These are phyloP conservation scores for Oemleria cerasiformis DNA, from an alignment of 306 rosid species.

Conservation along the genomic window DNA sequence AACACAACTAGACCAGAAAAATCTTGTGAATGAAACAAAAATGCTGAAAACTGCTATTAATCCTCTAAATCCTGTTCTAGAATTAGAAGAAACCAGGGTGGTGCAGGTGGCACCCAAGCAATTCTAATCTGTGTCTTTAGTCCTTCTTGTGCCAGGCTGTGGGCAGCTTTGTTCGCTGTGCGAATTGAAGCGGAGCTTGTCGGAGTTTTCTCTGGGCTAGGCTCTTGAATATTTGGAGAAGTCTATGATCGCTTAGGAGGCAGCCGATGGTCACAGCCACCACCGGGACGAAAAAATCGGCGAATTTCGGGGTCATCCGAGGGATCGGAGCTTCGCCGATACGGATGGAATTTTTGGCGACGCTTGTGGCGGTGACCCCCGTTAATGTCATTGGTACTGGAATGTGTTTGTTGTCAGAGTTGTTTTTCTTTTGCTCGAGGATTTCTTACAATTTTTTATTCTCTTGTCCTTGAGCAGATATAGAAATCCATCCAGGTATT, in stretches of 20 bases:
- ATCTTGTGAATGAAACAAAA: too few relatives aligned
- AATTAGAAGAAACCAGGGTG: too few relatives aligned
- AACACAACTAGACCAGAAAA: too few relatives aligned
- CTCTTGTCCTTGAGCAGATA: conserved; percentile 45
- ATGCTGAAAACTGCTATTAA: too few relatives aligned
- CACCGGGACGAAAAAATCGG: conserved; percentile 29
- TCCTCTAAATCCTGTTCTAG: too few relatives aligned
- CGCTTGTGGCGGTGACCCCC: conserved; percentile 28
- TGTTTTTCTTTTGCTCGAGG: conserved; percentile 12
- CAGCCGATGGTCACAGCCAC: background rate
- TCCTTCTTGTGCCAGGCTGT: too few relatives aligned
- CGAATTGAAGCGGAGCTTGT: conserved; percentile 38
- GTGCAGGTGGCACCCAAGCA: too few relatives aligned
- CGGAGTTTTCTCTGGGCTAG: conserved; percentile 49
- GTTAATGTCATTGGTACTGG: too few relatives aligned
- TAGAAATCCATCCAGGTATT: conserved; percentile 69
- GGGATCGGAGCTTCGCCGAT: conserved; percentile 20
- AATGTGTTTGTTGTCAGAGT: background rate
- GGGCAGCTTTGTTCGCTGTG: too few relatives aligned
- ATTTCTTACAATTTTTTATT: background rate
- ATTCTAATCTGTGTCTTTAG: too few relatives aligned
- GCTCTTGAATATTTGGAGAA: conserved; percentile 1
- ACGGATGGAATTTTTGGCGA: conserved; percentile 30
- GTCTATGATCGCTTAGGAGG: conserved; percentile 7
- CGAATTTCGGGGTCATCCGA: conserved; percentile 24